Evolutionary conservation across 2,329 filamentous ascomycete genomes (phyloP).

Genomic region (Penicillium frequentans): DNA sequence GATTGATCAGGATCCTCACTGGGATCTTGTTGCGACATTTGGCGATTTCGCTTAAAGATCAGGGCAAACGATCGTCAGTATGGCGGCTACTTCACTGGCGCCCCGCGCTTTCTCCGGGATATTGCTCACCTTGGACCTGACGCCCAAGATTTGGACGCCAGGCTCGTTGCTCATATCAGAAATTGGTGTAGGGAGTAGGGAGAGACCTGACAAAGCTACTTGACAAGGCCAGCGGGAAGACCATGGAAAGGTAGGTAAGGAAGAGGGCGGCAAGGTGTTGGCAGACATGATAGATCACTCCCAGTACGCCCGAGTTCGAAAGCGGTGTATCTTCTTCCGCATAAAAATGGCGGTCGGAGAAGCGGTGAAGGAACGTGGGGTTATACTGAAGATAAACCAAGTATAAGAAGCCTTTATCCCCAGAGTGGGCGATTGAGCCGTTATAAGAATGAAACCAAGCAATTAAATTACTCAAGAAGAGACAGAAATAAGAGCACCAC

Average conservation of each 20-base stretch:
- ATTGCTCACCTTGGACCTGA: slow-evolving; percentile 40
- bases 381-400: neutral
- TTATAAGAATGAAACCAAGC: neutral
- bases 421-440: neutral
- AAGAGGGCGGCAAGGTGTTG: neutral
- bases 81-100: slow-evolving; percentile 21
- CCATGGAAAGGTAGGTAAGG: neutral
- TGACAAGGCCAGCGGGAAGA: neutral
- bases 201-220: neutral
- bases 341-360: neutral
- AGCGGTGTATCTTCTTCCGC: slow-evolving; percentile 11
- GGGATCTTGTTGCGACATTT: slow-evolving; percentile 36
- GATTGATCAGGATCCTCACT: slow-evolving; percentile 25
- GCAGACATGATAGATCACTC: slow-evolving; percentile 9
- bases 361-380: neutral
- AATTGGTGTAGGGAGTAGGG: neutral
- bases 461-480: neutral
- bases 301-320: slow-evolving; percentile 6
- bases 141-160: slow-evolving; percentile 37
- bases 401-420: neutral
- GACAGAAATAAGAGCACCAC: neutral
- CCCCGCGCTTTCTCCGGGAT: slow-evolving; percentile 20
- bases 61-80: slow-evolving; percentile 12
- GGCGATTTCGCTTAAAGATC: slow-evolving; percentile 30
- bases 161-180: slow-evolving; percentile 38